A percentile compares a stretch with the other conserved stretches of the same genome.
Evolutionary conservation across 108 stramenopile genomes (phyloP).

Genomic region (Cyclostephanos tholiformis): DNA sequence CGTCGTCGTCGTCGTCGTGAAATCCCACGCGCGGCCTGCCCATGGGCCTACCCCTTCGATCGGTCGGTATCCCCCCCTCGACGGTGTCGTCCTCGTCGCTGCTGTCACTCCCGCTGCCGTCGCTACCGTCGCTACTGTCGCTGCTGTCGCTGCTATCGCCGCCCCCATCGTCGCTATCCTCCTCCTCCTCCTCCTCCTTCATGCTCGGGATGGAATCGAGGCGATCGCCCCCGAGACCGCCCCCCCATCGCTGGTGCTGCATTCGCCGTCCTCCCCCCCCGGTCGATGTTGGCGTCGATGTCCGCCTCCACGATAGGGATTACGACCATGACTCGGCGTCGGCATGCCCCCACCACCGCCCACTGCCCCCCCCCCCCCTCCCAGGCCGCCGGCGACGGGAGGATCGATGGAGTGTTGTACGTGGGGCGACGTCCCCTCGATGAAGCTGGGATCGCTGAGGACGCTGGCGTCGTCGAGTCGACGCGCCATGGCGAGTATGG

Average conservation of each 20-base stretch:
- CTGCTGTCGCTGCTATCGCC: constrained; percentile 1
- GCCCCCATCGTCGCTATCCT: not conserved
- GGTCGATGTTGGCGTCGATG: constrained; percentile 10
- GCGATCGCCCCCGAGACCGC: constrained; percentile 10
- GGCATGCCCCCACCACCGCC: too few relatives aligned
- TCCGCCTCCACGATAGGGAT: constrained; percentile 10
- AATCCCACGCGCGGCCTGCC: constrained; percentile 11
- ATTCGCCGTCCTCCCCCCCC: not conserved
- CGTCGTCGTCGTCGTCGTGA: constrained; percentile 10
- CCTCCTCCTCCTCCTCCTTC: constrained; percentile 3
- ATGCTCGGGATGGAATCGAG: not conserved
- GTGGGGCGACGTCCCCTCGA: constrained; percentile 38
- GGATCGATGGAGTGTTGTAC: not conserved
- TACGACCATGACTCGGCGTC: not conserved
- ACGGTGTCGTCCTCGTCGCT: not conserved
- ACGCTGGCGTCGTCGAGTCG: constrained; percentile 44
- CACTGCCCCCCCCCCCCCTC: too few relatives aligned
- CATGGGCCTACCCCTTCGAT: not conserved
- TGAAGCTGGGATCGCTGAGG: constrained; percentile 42
- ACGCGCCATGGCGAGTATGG: constrained; percentile 50
- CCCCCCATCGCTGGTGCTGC: constrained; percentile 17
- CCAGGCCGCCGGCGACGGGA: not conserved
- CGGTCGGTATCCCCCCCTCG: not conserved
- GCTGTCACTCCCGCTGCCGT: not conserved
- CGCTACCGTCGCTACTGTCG: constrained; percentile 5